Evolutionary conservation across 345 rosid species (phyloP).

Genomic region (Turnera subulata): DNA sequence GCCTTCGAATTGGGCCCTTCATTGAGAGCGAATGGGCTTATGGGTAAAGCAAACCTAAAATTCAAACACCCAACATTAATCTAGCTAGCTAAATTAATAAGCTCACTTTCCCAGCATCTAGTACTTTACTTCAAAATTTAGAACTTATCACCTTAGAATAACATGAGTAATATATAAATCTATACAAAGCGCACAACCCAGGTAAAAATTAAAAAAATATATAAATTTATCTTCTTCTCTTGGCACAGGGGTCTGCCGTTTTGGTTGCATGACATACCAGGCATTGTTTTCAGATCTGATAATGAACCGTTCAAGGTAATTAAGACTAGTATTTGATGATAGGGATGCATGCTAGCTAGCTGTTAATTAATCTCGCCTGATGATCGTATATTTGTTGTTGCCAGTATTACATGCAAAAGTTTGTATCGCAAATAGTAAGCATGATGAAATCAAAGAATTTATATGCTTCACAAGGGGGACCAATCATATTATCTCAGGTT

Average conservation of each 20-base stretch:
- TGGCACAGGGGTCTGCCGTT: constrained; percentile 32
- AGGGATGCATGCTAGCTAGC: too few relatives aligned
- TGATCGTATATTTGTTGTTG: neutral
- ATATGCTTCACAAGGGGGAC: constrained; percentile 25
- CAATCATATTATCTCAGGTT: constrained; percentile 21
- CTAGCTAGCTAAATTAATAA: too few relatives aligned
- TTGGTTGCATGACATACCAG: constrained; percentile 73
- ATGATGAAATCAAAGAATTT: constrained; percentile 12
- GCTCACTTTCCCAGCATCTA: too few relatives aligned
- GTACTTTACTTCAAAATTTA: too few relatives aligned
- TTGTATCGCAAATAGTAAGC: constrained; percentile 11
- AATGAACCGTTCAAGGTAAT: constrained; percentile 81
- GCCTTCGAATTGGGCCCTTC: constrained; percentile 85
- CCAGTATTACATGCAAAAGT: constrained; percentile 18
- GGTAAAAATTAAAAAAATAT: neutral
- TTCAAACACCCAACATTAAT: too few relatives aligned
- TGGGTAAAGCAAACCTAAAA: constrained; percentile 38
- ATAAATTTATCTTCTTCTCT: neutral
- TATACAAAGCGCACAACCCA: neutral
- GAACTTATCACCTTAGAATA: too few relatives aligned
- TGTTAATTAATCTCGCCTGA: too few relatives aligned
- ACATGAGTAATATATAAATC: neutral
- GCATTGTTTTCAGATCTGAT: constrained; percentile 66
- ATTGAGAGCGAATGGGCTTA: constrained; percentile 84
- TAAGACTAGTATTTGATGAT: too few relatives aligned